Evolutionary conservation across 1,284 basidiomycete species (phyloP).

Genomic region (Taiwanofungus camphoratus): DNA sequence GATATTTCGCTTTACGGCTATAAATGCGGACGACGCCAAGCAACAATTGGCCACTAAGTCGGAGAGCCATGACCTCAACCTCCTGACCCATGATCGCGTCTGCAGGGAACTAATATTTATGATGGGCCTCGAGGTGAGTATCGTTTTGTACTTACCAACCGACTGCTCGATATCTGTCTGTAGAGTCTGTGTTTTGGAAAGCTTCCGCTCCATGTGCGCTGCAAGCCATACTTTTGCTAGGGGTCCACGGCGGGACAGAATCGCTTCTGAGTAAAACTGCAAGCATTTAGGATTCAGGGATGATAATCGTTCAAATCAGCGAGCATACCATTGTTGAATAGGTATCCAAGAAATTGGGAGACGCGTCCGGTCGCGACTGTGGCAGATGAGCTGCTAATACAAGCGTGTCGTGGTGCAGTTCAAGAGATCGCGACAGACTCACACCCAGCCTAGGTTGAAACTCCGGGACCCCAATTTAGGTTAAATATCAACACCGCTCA

Average conservation of each 20-base stretch:
- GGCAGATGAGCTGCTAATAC: no score
- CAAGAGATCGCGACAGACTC: no score
- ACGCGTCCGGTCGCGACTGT: conserved; percentile 24
- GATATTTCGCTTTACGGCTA: conserved; percentile 95
- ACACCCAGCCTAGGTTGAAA: no score
- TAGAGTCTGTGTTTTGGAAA: conserved; percentile 91
- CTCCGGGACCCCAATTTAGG: no score
- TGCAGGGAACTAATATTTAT: conserved; percentile 24
- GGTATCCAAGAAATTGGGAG: conserved; percentile 20
- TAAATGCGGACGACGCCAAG: conserved; percentile 97
- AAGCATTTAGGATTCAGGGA: background rate
- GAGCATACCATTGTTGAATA: conserved; percentile 25
- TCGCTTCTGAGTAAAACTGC: conserved; percentile 89
- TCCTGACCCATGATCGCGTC: conserved; percentile 89
- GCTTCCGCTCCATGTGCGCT: conserved; percentile 96
- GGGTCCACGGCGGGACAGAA: conserved; percentile 89
- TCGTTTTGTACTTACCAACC: conserved; percentile 57
- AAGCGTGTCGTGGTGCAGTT: conserved; percentile 6
- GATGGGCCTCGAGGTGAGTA: background rate
- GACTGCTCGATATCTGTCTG: conserved; percentile 93
- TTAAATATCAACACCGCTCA: no score
- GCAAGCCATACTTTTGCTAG: conserved; percentile 98
- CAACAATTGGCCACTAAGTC: conserved; percentile 91
- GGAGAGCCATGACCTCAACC: conserved; percentile 85
- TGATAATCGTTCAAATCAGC: background rate